Base-by-base conservation (phyloP, 2,329 filamentous ascomycete species). In the Trichoderma atroviride region DNA sequence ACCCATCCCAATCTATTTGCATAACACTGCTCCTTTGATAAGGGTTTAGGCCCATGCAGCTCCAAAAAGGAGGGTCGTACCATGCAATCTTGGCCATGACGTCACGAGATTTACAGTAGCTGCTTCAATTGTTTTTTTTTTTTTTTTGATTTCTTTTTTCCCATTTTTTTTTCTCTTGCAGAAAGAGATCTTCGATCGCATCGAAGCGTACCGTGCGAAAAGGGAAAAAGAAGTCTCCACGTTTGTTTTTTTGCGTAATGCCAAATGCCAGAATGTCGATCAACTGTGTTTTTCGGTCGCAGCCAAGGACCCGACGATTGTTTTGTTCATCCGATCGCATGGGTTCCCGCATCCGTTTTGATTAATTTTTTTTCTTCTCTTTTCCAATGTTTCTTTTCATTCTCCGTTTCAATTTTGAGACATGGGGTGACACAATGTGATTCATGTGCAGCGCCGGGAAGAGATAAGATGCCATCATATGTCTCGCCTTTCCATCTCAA, bases 171-270 rank as follows among this genome's bases (percentile, higher is more conserved):
- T 40, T 19, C 37, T 40, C 37, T 40, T 40, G 37, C 37, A 16
- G 37, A 19, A 43, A 31, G 22, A 64, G 47, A 64, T 64, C 61
- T n/a, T 64, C 61, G 61, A 64, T 64, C 50, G 16, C 40, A 33
- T 37, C 24, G 33, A 53, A 35, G 6, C 40, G n/a, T 57, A 50
- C 47, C 24, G 47, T 16, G 47, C 37, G 47, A n/a, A 43, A 43
- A n/a, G 4, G 19, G 19, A 40, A 43, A 19, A 40, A 16, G 14
- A 37, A 13, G 4, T 37, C n/a, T 22, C 43, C 43, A 50, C 43
- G 43, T 50, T 50, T 13, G 31, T 29, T 37, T 53, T 53, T 64
- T 63, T 50, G 31, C 47, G 61, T 55, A 64, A 64, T 64, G 35
- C 55, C 16, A 40, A 29, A 35, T 35, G 33, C 33, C 33, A 35